A percentile compares a stretch with the other conserved stretches of the same genome.
Conservation (phyloP, 257 asterid genomes). For the Mitragyna speciosa region DNA sequence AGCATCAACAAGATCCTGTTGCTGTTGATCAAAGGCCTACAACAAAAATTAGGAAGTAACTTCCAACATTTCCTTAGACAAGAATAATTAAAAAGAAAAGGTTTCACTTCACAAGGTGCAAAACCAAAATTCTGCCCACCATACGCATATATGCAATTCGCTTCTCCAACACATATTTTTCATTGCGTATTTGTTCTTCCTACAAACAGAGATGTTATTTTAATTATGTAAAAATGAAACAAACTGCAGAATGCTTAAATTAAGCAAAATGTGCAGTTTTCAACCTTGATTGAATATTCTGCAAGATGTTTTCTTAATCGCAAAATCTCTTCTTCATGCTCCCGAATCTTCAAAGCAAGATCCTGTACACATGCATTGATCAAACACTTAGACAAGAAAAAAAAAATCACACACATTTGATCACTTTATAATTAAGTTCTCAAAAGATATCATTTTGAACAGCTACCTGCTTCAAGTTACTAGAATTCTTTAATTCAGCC, state of each 20-base stretch:
- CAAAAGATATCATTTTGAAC: neutral
- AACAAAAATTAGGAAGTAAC: constrained; percentile 21
- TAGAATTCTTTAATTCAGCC: constrained; percentile 48
- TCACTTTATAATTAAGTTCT: neutral
- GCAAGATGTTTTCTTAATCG: constrained; percentile 74
- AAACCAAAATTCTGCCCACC: constrained; percentile 50
- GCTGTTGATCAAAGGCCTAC: constrained; percentile 98
- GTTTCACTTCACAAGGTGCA: constrained; percentile 16
- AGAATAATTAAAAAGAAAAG: constrained; percentile 2
- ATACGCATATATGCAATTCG: constrained; percentile 93
- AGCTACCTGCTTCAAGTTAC: constrained; percentile 69
- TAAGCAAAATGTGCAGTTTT: neutral
- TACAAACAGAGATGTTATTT: constrained; percentile 34
- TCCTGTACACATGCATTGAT: constrained; percentile 45
- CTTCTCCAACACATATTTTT: constrained; percentile 86
- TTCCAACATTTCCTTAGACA: constrained; percentile 20
- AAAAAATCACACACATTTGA: constrained; percentile 17
- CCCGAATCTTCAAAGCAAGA: constrained; percentile 61
- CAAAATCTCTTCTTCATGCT: constrained; percentile 83
- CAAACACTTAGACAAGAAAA: constrained; percentile 22
- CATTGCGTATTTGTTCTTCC: constrained; percentile 86
- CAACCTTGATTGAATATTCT: constrained; percentile 78
- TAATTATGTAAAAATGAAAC: constrained; percentile 9
- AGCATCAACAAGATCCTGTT: constrained; percentile 96
- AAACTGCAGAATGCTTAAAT: constrained; percentile 6